A percentile compares a stretch with the other conserved stretches of the same genome.
Conservation (phyloP, 2,329 filamentous ascomycete genomes). For the Xylaria sp. region DNA sequence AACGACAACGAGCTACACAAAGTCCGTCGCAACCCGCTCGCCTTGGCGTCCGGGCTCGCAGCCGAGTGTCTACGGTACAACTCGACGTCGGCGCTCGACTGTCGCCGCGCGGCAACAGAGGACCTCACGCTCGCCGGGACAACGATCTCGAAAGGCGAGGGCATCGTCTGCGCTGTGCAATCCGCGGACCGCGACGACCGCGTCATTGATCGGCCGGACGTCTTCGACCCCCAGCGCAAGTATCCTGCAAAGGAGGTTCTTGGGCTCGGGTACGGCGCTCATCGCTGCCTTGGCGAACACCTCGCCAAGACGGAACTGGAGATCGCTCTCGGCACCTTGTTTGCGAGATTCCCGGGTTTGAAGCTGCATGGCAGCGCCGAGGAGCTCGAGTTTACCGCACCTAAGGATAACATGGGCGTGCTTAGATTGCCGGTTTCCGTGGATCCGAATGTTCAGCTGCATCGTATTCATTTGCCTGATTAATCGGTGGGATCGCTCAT, state of each 20-base stretch:
- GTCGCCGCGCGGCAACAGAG: conserved; percentile 11
- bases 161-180: too few relatives aligned
- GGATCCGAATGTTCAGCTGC: conserved; percentile 28
- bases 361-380: not conserved
- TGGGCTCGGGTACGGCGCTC: conserved; percentile 14
- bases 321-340: conserved; percentile 30
- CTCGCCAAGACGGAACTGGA: conserved; percentile 27
- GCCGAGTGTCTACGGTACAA: conserved; percentile 31
- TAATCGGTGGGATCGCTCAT: not conserved
- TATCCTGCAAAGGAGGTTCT: conserved; percentile 1
- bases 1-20: conserved; percentile 29
- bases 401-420: conserved; percentile 27
- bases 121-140: conserved; percentile 2
- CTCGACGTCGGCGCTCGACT: conserved; percentile 19
- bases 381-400: conserved; percentile 19
- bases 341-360: conserved; percentile 29
- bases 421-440: conserved; percentile 26
- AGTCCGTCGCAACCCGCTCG: conserved; percentile 21
- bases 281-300: conserved; percentile 26
- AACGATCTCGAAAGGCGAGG: not conserved
- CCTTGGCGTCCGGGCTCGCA: conserved; percentile 16
- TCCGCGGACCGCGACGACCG: too few relatives aligned
- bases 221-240: conserved; percentile 11
- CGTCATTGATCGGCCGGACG: too few relatives aligned
- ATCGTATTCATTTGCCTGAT: conserved; percentile 17